phyloP scores from a whole-genome alignment of 176 grass and related monocot species.

The Raddia distichophylla region DNA sequence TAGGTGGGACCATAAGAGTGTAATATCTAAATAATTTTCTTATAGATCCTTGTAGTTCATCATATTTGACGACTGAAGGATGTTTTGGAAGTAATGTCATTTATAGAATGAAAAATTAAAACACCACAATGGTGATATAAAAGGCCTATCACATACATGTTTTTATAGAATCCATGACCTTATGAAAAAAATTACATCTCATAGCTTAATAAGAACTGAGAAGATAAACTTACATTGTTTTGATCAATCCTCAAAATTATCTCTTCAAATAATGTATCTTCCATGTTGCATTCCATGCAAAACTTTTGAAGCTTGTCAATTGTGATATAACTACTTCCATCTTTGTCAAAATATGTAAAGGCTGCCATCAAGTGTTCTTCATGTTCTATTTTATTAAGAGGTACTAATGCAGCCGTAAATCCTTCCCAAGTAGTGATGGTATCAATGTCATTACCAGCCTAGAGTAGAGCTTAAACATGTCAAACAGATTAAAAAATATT shows the following conservation, averaged over 20 bases:
- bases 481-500: not conserved
- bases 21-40: not conserved
- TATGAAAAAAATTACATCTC: not conserved
- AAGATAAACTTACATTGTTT: slow-evolving; percentile 63
- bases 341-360: slow-evolving; percentile 75
- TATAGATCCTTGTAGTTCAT: not conserved
- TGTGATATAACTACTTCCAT: slow-evolving; percentile 69
- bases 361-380: slow-evolving; percentile 61
- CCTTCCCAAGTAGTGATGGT: slow-evolving; percentile 60
- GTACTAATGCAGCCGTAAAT: slow-evolving; percentile 67
- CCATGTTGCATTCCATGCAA: slow-evolving; percentile 49
- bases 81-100: not conserved
- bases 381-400: slow-evolving; percentile 62
- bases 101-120: slow-evolving; percentile 10
- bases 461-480: slow-evolving; percentile 12
- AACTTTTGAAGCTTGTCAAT: slow-evolving; percentile 59
- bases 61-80: not conserved
- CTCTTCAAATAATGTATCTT: slow-evolving; percentile 55
- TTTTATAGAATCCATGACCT: slow-evolving; percentile 13
- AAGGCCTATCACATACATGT: not conserved
- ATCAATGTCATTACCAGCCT: slow-evolving; percentile 58
- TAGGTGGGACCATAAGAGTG: not conserved
- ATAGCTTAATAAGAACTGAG: not conserved
- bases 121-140: not conserved
- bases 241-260: slow-evolving; percentile 58